A percentile compares a stretch with the other conserved stretches of the same genome.
phyloP scores from a whole-genome alignment of 2,329 filamentous ascomycete species.

The Phialophora expanda region DNA sequence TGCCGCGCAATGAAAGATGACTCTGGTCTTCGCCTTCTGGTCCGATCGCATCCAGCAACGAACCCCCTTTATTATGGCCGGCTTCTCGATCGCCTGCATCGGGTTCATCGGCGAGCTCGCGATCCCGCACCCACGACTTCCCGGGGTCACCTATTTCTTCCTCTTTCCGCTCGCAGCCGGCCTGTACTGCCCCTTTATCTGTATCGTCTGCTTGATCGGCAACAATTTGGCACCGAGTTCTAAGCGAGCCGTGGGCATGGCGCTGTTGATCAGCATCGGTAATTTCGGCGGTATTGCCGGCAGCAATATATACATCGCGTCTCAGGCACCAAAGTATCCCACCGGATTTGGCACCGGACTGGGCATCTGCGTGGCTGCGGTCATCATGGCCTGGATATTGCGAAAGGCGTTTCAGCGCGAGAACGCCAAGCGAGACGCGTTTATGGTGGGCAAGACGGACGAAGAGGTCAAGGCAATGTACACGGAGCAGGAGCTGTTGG shows the following conservation, averaged over 20 bases:
- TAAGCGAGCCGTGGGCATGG: conserved; percentile 70
- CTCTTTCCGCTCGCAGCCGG: conserved; percentile 60
- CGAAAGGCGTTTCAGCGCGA: conserved; percentile 40
- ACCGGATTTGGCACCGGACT: conserved; percentile 48
- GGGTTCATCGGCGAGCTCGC: conserved; percentile 67
- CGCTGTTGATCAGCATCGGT: conserved; percentile 66
- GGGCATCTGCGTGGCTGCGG: conserved; percentile 43
- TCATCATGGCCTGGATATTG: conserved; percentile 42
- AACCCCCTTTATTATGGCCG: conserved; percentile 68
- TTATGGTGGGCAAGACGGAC: conserved; percentile 33
- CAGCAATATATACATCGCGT: conserved; percentile 49
- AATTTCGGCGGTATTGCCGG: conserved; percentile 61
- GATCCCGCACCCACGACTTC: conserved; percentile 49
- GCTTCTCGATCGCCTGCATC: conserved; percentile 60
- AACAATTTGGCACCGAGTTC: conserved; percentile 74
- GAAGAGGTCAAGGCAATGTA: conserved; percentile 38
- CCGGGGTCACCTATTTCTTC: conserved; percentile 50
- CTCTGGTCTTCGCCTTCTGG: conserved; percentile 47
- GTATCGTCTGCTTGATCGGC: conserved; percentile 70
- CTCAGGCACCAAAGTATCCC: conserved; percentile 45
- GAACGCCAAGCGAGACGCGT: conserved; percentile 42
- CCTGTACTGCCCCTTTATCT: conserved; percentile 65
- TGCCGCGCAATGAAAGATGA: conserved; percentile 50
- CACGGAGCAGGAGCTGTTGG: conserved; percentile 39
- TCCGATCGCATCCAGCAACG: conserved; percentile 65